Evolutionary conservation across 108 stramenopile genomes (phyloP).

Genomic region (Nitzschia sp.): DNA sequence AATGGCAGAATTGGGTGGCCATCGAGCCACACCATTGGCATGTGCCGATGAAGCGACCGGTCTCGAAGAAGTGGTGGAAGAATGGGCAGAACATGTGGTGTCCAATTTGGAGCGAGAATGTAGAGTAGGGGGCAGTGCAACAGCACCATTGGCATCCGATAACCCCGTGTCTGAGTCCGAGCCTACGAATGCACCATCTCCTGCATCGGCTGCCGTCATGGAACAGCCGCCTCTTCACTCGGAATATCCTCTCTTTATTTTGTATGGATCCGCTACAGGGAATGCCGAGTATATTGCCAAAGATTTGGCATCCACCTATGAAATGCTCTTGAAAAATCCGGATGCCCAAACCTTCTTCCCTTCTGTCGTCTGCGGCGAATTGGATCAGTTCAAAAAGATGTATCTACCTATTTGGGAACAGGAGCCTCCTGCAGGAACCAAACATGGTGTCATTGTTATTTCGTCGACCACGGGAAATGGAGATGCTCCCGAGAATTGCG

Average conservation of each 20-base stretch:
- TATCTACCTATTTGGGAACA: conserved; percentile 48
- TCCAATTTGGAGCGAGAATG: conserved; percentile 48
- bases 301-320: conserved; percentile 61
- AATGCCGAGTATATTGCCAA: conserved; percentile 82
- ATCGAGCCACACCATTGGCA: conserved; percentile 43
- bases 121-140: neutral
- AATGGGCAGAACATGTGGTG: conserved; percentile 61
- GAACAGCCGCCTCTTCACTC: conserved; percentile 19
- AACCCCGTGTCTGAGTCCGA: too few relatives aligned
- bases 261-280: conserved; percentile 78
- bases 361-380: conserved; percentile 56
- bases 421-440: conserved; percentile 26
- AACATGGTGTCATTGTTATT: conserved; percentile 69
- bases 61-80: conserved; percentile 82
- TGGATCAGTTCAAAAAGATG: conserved; percentile 69
- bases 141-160: too few relatives aligned
- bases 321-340: conserved; percentile 37
- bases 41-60: conserved; percentile 92
- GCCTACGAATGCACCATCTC: neutral
- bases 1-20: conserved; percentile 69
- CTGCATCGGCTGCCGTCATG: too few relatives aligned
- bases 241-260: conserved; percentile 59
- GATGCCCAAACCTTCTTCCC: conserved; percentile 51
- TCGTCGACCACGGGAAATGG: conserved; percentile 91
- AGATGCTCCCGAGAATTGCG: conserved; percentile 84